These are phyloP conservation scores for Phoma herbarum DNA, from an alignment of 2,329 filamentous ascomycete species.

Conservation along the genomic window DNA sequence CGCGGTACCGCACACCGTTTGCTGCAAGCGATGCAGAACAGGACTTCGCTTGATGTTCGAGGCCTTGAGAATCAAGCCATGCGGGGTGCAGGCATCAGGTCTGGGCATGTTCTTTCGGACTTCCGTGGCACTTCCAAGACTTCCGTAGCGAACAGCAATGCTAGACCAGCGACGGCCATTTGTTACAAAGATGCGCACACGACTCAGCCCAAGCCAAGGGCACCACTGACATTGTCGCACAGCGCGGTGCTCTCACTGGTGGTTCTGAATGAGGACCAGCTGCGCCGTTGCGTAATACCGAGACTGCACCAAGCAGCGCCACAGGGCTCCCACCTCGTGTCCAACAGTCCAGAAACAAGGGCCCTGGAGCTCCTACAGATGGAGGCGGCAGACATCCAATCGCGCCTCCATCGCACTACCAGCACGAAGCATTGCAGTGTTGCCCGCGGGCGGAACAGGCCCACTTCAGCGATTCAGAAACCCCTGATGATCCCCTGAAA, in stretches of 20 bases:
- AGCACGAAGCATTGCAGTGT: neutral
- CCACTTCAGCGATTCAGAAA: neutral
- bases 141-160: neutral
- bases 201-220: conserved; percentile 1
- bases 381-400: neutral
- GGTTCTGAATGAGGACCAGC: neutral
- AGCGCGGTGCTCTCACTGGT: conserved; percentile 6
- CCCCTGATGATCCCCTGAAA: conserved; percentile 14
- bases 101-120: neutral
- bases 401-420: neutral
- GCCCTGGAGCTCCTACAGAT: neutral
- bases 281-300: neutral
- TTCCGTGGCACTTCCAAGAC: neutral
- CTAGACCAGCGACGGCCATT: neutral
- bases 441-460: neutral
- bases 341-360: neutral
- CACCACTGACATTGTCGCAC: conserved; percentile 1
- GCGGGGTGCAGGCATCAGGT: neutral
- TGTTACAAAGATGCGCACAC: conserved; percentile 1
- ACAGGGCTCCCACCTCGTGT: conserved; percentile 3
- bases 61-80: neutral
- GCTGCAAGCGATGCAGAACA: neutral
- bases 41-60: neutral
- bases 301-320: conserved; percentile 1
- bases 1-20: neutral